Conservation (phyloP, 192 early-diverging fungal species). For the Coemansia sp. region DNA sequence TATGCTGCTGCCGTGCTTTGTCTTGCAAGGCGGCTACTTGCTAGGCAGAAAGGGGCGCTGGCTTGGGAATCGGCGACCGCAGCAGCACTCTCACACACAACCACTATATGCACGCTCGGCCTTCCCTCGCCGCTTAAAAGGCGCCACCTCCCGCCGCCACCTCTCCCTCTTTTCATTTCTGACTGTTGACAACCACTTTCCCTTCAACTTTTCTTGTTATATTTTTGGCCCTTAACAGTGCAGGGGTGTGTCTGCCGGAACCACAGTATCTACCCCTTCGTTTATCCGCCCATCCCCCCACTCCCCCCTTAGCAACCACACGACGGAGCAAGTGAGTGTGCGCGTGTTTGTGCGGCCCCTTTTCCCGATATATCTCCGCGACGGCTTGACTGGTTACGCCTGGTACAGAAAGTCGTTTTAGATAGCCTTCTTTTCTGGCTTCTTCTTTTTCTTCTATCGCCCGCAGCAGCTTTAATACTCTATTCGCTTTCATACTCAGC, state of each 20-base stretch:
- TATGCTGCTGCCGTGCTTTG: neutral
- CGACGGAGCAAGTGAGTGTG: neutral
- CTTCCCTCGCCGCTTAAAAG: neutral
- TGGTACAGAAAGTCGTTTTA: neutral
- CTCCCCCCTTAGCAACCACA: neutral
- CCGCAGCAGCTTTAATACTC: neutral
- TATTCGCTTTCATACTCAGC: neutral
- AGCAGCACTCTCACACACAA: neutral
- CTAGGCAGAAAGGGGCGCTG: neutral
- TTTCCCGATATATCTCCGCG: neutral
- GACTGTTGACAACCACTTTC: neutral
- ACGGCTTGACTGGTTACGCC: neutral
- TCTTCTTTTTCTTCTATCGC: neutral
- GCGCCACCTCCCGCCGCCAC: slow-evolving; percentile 3
- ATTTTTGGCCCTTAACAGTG: neutral
- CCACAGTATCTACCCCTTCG: neutral
- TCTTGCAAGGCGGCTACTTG: neutral
- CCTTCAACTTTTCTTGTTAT: neutral
- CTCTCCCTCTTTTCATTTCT: neutral
- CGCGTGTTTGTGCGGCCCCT: neutral
- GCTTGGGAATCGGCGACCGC: neutral
- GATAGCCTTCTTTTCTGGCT: neutral
- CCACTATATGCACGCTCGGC: neutral
- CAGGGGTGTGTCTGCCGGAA: slow-evolving; percentile 1
- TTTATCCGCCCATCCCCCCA: neutral